Conservation (phyloP, 83 land plant species). For the Thuja plicata region DNA sequence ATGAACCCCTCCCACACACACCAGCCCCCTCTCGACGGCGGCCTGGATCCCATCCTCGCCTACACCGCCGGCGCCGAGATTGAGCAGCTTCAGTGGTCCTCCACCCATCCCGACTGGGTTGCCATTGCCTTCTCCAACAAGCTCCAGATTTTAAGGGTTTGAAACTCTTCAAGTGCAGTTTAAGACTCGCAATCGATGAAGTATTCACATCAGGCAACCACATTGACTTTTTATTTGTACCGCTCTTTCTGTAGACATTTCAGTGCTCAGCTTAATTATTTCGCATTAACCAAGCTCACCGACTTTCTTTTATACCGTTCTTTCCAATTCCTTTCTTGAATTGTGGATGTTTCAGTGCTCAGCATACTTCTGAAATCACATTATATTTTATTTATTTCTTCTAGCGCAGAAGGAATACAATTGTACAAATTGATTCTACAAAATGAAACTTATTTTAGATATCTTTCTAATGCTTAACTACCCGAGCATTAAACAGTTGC, state of each 20-base stretch:
- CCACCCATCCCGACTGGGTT: conserved; percentile 91
- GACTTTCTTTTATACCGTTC: neutral
- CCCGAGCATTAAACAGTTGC: neutral
- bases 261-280: neutral
- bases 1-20: conserved; percentile 46
- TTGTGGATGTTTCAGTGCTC: neutral
- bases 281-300: no score
- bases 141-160: conserved; percentile 91
- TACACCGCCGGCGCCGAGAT: conserved; percentile 95
- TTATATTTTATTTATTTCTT: neutral
- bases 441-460: neutral
- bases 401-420: neutral
- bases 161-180: conserved; percentile 9
- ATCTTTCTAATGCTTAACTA: neutral
- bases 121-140: conserved; percentile 88
- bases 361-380: neutral
- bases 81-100: conserved; percentile 96
- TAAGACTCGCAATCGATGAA: neutral
- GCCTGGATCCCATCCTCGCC: conserved; percentile 87
- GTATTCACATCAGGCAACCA: neutral
- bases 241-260: neutral
- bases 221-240: neutral
- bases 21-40: conserved; percentile 81
- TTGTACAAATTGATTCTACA: neutral
- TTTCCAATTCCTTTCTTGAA: neutral